Conservation (phyloP, 1,139 yeast species). For the Nadsonia starkeyi-henricii region DNA sequence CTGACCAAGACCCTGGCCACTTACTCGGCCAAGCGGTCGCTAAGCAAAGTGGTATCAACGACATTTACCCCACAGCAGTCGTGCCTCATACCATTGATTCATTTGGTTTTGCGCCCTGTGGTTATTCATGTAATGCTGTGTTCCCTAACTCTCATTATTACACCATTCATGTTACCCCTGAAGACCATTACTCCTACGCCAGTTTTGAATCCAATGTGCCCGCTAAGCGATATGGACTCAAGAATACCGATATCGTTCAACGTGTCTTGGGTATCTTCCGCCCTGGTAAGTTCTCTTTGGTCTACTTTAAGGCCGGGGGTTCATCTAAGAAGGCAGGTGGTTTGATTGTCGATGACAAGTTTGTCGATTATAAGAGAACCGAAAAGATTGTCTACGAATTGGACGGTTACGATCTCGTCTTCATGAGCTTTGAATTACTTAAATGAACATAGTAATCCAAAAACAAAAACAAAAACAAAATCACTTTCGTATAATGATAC, state of each 20-base stretch:
- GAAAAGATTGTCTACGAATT: constrained; percentile 66
- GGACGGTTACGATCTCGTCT: constrained; percentile 36
- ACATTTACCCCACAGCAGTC: constrained; percentile 32
- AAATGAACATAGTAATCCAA: constrained; percentile 1
- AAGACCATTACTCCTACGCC: constrained; percentile 87
- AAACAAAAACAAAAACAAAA: constrained; percentile 1
- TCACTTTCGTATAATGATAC: too few species aligned
- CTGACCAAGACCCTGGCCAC: constrained; percentile 65
- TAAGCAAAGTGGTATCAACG: constrained; percentile 43
- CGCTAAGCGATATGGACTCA: constrained; percentile 29
- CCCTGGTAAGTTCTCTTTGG: constrained; percentile 68
- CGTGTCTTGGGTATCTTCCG: constrained; percentile 51
- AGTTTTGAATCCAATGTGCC: constrained; percentile 84
- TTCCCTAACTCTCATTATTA: constrained; percentile 51
- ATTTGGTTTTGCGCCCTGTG: constrained; percentile 91
- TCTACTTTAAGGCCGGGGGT: constrained; percentile 35
- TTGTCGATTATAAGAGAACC: constrained; percentile 43
- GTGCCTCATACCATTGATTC: constrained; percentile 43
- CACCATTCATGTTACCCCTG: constrained; percentile 92
- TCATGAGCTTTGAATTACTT: constrained; percentile 22
- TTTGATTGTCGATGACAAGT: constrained; percentile 13
- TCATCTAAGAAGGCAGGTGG: constrained; percentile 6
- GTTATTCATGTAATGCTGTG: constrained; percentile 79
- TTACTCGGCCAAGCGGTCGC: constrained; percentile 58
- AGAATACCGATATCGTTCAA: constrained; percentile 35